Base-by-base conservation (phyloP, 1,139 yeast genomes). In the Nakaseomyces delphensis region DNA sequence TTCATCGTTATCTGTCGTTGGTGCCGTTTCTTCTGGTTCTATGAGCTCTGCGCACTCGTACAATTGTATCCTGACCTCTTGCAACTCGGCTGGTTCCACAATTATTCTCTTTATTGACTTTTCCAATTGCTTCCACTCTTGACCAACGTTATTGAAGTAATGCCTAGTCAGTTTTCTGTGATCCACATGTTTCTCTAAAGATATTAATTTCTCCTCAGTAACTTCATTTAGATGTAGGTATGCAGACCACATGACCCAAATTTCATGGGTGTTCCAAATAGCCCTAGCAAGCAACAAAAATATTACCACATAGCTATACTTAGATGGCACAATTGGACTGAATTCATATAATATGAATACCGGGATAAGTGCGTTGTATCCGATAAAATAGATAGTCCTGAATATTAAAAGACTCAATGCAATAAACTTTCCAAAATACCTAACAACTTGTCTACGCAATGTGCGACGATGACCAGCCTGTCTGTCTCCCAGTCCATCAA, bases 221-320 rank as follows among this genome's bases (percentile, higher is more conserved):
- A 54, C 43, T 10, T 39, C 50, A 37, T 48, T 41, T 10, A 46
- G 39, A 23, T 47, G 45, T 13, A 53, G 43, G 40, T 45, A 52
- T 13, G 50, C 55, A 13, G 47, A 40, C 63, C 63, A 59, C 39
- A 53, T 43, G 15, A 45, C 52, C 49, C 51, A 48, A 9, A 60
- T 51, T 18, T 55, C 60, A 4, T 47, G 43, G 2, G 54, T 51
- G 10, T 48, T 47, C 51, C 54, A 47, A 7, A 56, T 24, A 2
- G 55, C 47, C 29, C 54, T 48, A 2, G 49, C 20, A 6, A 56
- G 14, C 20, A 53, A 46, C 19, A 50, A 32, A 1, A 48, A 27
- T 2, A 48, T 43, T 11, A 54, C 41, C 10, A 48, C 19, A 10
- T 52, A 28, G 21, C 51, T 48, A 29, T 49, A 48, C 19, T 44